phyloP scores from a whole-genome alignment of 2,329 filamentous ascomycete species.

The Paracoccidioides brasiliensis region DNA sequence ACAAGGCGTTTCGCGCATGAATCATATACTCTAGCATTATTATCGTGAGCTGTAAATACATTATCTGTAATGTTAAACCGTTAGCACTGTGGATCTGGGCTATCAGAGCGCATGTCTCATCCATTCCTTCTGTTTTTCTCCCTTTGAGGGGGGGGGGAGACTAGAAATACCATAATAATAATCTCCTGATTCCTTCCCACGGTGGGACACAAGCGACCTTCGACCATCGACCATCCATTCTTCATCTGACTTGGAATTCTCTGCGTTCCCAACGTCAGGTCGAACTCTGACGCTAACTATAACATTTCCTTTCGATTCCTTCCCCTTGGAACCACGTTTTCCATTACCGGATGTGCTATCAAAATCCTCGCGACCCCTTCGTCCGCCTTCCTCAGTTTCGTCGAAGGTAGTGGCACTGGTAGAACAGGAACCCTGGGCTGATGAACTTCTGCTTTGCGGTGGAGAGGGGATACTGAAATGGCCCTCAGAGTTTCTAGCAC shows the following conservation, averaged over 20 bases:
- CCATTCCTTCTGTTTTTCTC: too few species aligned
- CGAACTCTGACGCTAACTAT: slow-evolving; percentile 88
- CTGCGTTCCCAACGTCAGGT: slow-evolving; percentile 58
- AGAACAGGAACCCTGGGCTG: slow-evolving; percentile 81
- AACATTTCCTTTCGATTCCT: slow-evolving; percentile 85
- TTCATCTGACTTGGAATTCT: slow-evolving; percentile 51
- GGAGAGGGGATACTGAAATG: slow-evolving; percentile 68
- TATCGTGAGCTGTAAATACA: slow-evolving; percentile 85
- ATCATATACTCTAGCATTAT: slow-evolving; percentile 92
- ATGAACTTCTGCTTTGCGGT: slow-evolving; percentile 79
- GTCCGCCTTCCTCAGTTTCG: slow-evolving; percentile 50
- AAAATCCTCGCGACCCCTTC: slow-evolving; percentile 20
- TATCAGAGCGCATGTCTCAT: too few species aligned
- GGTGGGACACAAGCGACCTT: slow-evolving; percentile 67
- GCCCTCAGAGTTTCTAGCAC: slow-evolving; percentile 57
- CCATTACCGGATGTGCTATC: slow-evolving; percentile 16
- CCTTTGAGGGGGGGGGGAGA: too few species aligned
- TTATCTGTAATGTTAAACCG: slow-evolving; percentile 52
- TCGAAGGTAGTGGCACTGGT: slow-evolving; percentile 84
- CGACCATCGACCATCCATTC: slow-evolving; percentile 91
- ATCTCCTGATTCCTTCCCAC: slow-evolving; percentile 80
- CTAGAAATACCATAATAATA: slow-evolving; percentile 64
- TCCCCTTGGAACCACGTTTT: slow-evolving; percentile 26
- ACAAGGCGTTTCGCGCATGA: slow-evolving; percentile 86
- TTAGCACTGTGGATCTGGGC: background rate